Evolutionary conservation across 2,329 filamentous ascomycete species (phyloP), one percentile per base, ranked within the genome.

Genomic region (Graphiopsis chlorocephala): DNA sequence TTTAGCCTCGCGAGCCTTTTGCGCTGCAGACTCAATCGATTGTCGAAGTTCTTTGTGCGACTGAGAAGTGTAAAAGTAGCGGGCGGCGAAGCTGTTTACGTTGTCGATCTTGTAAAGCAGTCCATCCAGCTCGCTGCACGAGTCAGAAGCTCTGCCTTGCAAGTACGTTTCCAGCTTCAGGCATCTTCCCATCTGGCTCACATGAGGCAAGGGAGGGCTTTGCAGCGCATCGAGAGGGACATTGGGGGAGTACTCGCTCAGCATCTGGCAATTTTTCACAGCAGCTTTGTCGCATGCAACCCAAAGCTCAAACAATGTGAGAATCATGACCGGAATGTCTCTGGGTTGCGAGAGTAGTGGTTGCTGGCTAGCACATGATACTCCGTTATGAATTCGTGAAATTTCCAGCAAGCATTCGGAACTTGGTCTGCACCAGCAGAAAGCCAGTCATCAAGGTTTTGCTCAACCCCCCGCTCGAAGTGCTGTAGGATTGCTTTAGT

Each of bases 251-350:
- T 83, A 87, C 0, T 84, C 74, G 0, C 56, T 29, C 0, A 91
- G 73, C 0, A 89, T 71, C 0, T 82, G 81, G 55, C 78, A 85
- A 0, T 67, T 66, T 0, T 52, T 12, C 0, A 78, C 73, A 0
- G 83, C 82, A 17, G 71, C 73, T 14, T 76, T 69, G 66, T 91
- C 88, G 72, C 89, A 80, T 1, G 72, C 69, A 3, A 84, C 72
- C 88, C 87, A 91, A 0, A 88, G 68, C 59, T 86, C 82, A 70
- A 90, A 81, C 0, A 86, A 52, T 8, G 76, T 80, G 1, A 90
- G 77, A 0, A 89, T 73, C 68, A 84, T 80, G 0, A 74, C 64
- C 28, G 86, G 86, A 68, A 80, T 82, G 26, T 83, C 79, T 56
- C 84, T 82, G 0, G 81, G 77, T 83, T 79, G 4, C 69, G 65